Evolutionary conservation across 441 rosid species (phyloP).

Genomic region (Manihot esculenta): DNA sequence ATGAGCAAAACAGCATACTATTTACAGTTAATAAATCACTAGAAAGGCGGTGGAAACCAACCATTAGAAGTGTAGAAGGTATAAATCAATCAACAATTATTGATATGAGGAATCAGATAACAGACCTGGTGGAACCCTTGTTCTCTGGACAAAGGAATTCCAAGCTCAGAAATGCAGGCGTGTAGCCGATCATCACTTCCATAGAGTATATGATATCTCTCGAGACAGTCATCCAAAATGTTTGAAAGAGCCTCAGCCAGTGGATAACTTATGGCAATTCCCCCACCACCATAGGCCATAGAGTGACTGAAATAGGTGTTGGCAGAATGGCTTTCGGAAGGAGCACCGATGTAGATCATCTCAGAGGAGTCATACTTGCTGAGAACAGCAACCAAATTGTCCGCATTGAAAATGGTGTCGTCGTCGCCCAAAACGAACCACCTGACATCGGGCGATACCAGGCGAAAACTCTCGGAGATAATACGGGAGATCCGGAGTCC

Average conservation of each 20-base stretch:
- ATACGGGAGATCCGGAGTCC: slow-evolving; percentile 88
- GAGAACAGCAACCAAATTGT: slow-evolving; percentile 63
- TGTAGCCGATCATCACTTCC: slow-evolving; percentile 94
- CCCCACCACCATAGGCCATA: slow-evolving; percentile 98
- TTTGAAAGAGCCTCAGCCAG: slow-evolving; percentile 64
- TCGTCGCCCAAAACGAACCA: slow-evolving; percentile 93
- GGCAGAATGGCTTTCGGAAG: slow-evolving; percentile 90
- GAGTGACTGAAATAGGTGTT: slow-evolving; percentile 76
- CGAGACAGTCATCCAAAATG: slow-evolving; percentile 68
- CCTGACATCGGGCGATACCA: slow-evolving; percentile 51
- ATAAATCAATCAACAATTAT: not conserved
- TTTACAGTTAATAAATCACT: not conserved
- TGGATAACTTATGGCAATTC: slow-evolving; percentile 82
- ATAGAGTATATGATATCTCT: slow-evolving; percentile 73
- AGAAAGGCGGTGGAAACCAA: not conserved
- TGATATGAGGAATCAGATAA: not conserved
- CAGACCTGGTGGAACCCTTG: slow-evolving; percentile 87
- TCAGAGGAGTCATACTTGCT: slow-evolving; percentile 70
- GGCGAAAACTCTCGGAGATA: slow-evolving; percentile 63
- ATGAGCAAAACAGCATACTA: not conserved
- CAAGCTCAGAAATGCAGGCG: slow-evolving; percentile 87
- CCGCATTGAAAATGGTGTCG: slow-evolving; percentile 72
- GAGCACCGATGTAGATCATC: slow-evolving; percentile 74
- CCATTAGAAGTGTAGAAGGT: not conserved
- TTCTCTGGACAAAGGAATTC: slow-evolving; percentile 78